Evolutionary conservation across 2,329 filamentous ascomycete genomes (phyloP), one percentile per base, ranked within the genome.

Genomic region (Botrytis hyacinthi): DNA sequence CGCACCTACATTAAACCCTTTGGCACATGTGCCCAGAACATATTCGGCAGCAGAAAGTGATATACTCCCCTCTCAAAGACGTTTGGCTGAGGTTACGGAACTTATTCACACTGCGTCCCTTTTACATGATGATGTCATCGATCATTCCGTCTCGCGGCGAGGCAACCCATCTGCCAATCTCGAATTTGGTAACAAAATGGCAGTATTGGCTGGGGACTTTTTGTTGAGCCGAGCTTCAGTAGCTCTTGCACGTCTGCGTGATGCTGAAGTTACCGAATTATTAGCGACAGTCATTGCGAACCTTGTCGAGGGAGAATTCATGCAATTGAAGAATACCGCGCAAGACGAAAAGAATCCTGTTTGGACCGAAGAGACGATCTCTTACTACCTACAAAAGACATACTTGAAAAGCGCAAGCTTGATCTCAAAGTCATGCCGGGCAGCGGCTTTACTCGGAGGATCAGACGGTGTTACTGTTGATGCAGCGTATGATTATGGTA

Each of bases 171-270:
- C 93, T 2, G 96, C 96, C 46, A 99, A 99, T 82, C 88, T 96
- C 75, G 93, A 95, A 80, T 98, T 98, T 80, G 96, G 96, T 76
- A 99, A 99, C 86, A 99, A 99, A 84, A 98, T 99, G 95, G 95
- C 96, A 22, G 95, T 99, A 3, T 84, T 99, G 77, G 96, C 96
- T 0, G 96, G 96, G n/a, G 96, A 99, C 82, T 99, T 99, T 80
- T 85, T 99, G 62, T 88, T 99, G 2, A 95, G 95, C 6, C 89
- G 96, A 70, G 96, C 96, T 1, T 99, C 96, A 0, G 95, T 98
- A 10, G 95, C 95, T 9, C 87, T 99, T 60, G 96, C 96, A 22
- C 90, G 96, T 60, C 85, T 99, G 74, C 90, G 95, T 46, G 94
- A 99, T 80, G 92, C 95, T 61, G 96, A 99, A 83, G 96, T 99